Conservation (phyloP, 352 stramenopile species). For the Ophiocytium majus region DNA sequence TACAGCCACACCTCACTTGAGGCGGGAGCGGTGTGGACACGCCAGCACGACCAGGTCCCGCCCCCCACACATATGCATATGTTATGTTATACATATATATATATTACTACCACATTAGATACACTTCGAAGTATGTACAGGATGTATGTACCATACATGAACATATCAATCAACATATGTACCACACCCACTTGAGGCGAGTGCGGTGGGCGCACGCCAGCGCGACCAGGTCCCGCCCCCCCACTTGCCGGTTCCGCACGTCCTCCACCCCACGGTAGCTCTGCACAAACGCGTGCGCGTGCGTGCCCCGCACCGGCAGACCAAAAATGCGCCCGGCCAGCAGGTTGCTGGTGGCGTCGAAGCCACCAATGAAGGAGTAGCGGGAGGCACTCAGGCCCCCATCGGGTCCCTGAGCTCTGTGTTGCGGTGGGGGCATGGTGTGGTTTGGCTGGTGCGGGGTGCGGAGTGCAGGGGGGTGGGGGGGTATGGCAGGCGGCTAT, state of each 20-base stretch:
- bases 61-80: too few species aligned
- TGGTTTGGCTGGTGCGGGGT: too few species aligned
- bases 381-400: slow-evolving; percentile 90
- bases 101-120: too few species aligned
- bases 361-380: slow-evolving; percentile 95
- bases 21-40: not conserved
- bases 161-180: not conserved
- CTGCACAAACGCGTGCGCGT: slow-evolving; percentile 95
- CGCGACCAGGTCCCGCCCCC: not conserved
- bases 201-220: not conserved
- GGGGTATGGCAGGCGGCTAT: too few species aligned
- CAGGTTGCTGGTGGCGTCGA: slow-evolving; percentile 93
- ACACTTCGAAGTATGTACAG: too few species aligned
- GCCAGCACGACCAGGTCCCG: not conserved
- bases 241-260: not conserved
- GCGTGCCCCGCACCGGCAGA: slow-evolving; percentile 90
- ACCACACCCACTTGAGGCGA: not conserved
- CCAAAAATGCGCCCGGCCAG: slow-evolving; percentile 88
- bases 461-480: too few species aligned
- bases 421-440: too few species aligned
- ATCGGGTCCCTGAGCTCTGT: slow-evolving; percentile 86
- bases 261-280: slow-evolving; percentile 80
- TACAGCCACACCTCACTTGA: not conserved
- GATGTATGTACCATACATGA: too few species aligned
- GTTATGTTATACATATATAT: too few species aligned